Conservation (phyloP, 352 stramenopile species). For the Phytopythium boreale region DNA sequence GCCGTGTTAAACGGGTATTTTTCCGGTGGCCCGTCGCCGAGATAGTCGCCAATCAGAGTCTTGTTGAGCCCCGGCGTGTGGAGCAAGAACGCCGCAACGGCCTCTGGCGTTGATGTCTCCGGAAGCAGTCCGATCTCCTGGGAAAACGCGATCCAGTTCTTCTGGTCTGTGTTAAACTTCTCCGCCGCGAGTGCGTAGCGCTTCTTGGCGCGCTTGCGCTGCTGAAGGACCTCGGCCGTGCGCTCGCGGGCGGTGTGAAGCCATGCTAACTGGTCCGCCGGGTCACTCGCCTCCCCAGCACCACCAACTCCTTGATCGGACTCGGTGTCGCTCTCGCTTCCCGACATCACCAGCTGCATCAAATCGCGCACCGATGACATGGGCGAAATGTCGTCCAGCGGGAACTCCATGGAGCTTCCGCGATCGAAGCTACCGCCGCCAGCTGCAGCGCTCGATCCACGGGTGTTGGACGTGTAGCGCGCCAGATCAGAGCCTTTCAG, state of each 20-base stretch:
- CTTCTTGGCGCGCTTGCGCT: conserved; percentile 92
- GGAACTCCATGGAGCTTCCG: conserved; percentile 34
- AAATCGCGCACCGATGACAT: conserved; percentile 80
- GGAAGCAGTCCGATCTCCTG: conserved; percentile 86
- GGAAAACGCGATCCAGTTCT: conserved; percentile 90
- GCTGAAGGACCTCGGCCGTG: conserved; percentile 86
- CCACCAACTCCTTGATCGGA: conserved; percentile 30
- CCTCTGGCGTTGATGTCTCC: conserved; percentile 77
- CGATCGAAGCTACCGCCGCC: conserved; percentile 11
- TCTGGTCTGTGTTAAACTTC: conserved; percentile 94
- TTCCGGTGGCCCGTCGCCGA: conserved; percentile 93
- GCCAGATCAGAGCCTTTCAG: conserved; percentile 70
- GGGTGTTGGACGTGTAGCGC: conserved; percentile 44
- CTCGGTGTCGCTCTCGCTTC: conserved; percentile 73
- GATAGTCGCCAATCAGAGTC: conserved; percentile 94
- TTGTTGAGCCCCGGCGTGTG: conserved; percentile 92
- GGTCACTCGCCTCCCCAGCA: conserved; percentile 27
- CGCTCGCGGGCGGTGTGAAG: conserved; percentile 81
- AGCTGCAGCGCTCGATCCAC: conserved; percentile 18
- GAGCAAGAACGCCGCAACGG: conserved; percentile 92
- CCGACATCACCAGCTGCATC: conserved; percentile 82
- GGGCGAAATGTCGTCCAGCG: conserved; percentile 79
- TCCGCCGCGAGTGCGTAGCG: conserved; percentile 86
- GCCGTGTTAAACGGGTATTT: conserved; percentile 96
- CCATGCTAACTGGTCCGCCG: conserved; percentile 67